Percentiles rank a stretch among this genome's conserved stretches.
Conservation (phyloP, 768 basidiomycete species). For the Chalciporus sphaerocephalus region DNA sequence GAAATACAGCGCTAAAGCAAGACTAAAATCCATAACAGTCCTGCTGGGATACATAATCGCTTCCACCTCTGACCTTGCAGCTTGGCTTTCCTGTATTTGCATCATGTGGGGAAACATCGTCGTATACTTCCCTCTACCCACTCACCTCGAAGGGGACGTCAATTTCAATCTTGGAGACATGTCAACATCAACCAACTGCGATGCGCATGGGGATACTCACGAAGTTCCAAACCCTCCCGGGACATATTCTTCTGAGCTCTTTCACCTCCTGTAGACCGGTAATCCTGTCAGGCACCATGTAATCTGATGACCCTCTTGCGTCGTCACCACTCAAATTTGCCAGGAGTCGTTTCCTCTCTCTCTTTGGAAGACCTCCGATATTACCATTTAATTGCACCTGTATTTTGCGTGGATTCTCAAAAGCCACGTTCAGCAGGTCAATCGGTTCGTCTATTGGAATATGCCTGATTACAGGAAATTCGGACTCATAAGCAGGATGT, state of each 20-base stretch:
- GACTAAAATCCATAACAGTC: slow-evolving; percentile 91
- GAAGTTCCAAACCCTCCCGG: slow-evolving; percentile 84
- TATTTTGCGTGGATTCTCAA: slow-evolving; percentile 89
- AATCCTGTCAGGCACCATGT: slow-evolving; percentile 84
- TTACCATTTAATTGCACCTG: slow-evolving; percentile 46
- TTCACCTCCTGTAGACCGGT: slow-evolving; percentile 75
- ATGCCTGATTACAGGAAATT: slow-evolving; percentile 44
- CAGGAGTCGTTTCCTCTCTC: slow-evolving; percentile 35
- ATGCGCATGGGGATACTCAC: slow-evolving; percentile 38
- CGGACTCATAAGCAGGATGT: background rate
- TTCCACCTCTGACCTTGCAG: slow-evolving; percentile 51
- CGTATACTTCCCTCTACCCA: background rate
- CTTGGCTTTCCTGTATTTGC: slow-evolving; percentile 57
- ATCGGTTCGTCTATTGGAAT: slow-evolving; percentile 76
- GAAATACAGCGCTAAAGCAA: slow-evolving; percentile 89
- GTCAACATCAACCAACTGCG: background rate
- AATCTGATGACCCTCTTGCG: slow-evolving; percentile 33
- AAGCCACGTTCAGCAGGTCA: slow-evolving; percentile 89
- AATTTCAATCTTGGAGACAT: slow-evolving; percentile 63
- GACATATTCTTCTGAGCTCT: slow-evolving; percentile 74
- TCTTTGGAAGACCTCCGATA: slow-evolving; percentile 40
- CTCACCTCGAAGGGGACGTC: slow-evolving; percentile 76
- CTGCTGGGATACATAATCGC: slow-evolving; percentile 72
- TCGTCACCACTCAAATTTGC: slow-evolving; percentile 4
- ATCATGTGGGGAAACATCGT: slow-evolving; percentile 3